phyloP scores from a whole-genome alignment of 2,329 filamentous ascomycete genomes.

The Stylonectria norvegica region DNA sequence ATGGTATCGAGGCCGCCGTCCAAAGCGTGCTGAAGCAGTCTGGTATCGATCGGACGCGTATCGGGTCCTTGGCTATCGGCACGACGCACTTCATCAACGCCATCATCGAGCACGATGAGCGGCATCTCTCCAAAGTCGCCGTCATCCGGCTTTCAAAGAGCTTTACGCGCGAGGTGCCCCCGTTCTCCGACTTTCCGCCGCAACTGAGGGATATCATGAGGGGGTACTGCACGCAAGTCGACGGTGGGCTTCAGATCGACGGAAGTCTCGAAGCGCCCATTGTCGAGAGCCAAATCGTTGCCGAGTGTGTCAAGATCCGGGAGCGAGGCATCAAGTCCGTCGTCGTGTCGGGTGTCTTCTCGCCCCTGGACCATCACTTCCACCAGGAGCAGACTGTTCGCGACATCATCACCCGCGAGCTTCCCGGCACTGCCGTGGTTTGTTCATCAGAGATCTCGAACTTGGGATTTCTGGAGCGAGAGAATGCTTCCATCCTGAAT shows the following conservation, averaged over 20 bases:
- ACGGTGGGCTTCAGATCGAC: slow-evolving; percentile 48
- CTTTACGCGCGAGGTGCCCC: slow-evolving; percentile 42
- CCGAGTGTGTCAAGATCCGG: slow-evolving; percentile 35
- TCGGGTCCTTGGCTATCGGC: slow-evolving; percentile 48
- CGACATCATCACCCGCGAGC: slow-evolving; percentile 35
- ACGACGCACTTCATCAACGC: slow-evolving; percentile 51
- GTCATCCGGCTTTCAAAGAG: slow-evolving; percentile 45
- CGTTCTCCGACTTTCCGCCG: slow-evolving; percentile 45
- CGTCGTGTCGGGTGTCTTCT: slow-evolving; percentile 46
- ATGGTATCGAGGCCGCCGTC: slow-evolving; percentile 42
- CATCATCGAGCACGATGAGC: slow-evolving; percentile 43
- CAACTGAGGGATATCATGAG: slow-evolving; percentile 39
- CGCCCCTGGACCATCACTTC: slow-evolving; percentile 45
- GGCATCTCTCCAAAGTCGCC: slow-evolving; percentile 42
- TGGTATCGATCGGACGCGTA: slow-evolving; percentile 33
- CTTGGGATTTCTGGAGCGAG: slow-evolving; percentile 54
- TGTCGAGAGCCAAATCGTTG: slow-evolving; percentile 36
- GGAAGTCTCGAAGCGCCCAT: slow-evolving; percentile 29
- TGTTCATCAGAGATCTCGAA: slow-evolving; percentile 48
- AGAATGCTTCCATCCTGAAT: slow-evolving; percentile 62
- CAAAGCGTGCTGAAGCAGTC: slow-evolving; percentile 39
- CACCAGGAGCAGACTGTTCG: slow-evolving; percentile 45
- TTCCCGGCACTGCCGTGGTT: slow-evolving; percentile 41
- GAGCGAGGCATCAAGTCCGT: slow-evolving; percentile 40
- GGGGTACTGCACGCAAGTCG: slow-evolving; percentile 39